These are phyloP conservation scores for Suillus decipiens DNA, from an alignment of 768 basidiomycete genomes.

Conservation along the genomic window DNA sequence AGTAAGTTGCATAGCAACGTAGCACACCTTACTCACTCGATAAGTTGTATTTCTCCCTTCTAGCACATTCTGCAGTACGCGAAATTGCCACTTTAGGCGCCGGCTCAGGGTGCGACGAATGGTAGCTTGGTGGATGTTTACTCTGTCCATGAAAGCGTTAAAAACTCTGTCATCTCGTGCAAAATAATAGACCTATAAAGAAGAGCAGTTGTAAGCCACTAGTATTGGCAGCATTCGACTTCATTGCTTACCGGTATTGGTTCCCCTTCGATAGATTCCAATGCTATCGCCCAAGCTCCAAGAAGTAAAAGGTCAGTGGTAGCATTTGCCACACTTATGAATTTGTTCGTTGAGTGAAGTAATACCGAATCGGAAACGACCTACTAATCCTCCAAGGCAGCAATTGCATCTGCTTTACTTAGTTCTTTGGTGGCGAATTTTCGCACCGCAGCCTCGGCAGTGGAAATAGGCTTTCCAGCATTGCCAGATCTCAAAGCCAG, in stretches of 20 bases:
- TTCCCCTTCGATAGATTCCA: constrained; percentile 60
- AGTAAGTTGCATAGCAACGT: constrained; percentile 5
- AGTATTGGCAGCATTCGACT: constrained; percentile 4
- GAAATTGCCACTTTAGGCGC: constrained; percentile 71
- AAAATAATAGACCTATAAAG: constrained; percentile 74
- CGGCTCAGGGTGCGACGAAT: constrained; percentile 53
- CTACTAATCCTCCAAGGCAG: constrained; percentile 88
- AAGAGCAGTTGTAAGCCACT: not conserved
- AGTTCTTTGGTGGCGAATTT: constrained; percentile 88
- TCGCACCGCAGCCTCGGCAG: constrained; percentile 75
- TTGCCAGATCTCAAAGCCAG: constrained; percentile 70
- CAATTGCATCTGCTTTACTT: constrained; percentile 74
- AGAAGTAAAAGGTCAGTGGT: constrained; percentile 83
- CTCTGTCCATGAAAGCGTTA: constrained; percentile 57
- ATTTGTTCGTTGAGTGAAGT: constrained; percentile 8
- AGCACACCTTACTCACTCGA: constrained; percentile 46
- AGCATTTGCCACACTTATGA: constrained; percentile 79
- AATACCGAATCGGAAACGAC: constrained; percentile 28
- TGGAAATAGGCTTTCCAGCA: constrained; percentile 71
- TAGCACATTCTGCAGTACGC: constrained; percentile 59
- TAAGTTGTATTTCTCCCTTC: constrained; percentile 69
- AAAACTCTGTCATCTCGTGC: constrained; percentile 90
- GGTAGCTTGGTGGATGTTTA: constrained; percentile 39
- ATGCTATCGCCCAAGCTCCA: constrained; percentile 72
- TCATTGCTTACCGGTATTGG: constrained; percentile 64